Percentiles rank a stretch among this genome's conserved stretches.
Conservation (phyloP, 805 yeast genomes). For the Ogataea philodendri region DNA sequence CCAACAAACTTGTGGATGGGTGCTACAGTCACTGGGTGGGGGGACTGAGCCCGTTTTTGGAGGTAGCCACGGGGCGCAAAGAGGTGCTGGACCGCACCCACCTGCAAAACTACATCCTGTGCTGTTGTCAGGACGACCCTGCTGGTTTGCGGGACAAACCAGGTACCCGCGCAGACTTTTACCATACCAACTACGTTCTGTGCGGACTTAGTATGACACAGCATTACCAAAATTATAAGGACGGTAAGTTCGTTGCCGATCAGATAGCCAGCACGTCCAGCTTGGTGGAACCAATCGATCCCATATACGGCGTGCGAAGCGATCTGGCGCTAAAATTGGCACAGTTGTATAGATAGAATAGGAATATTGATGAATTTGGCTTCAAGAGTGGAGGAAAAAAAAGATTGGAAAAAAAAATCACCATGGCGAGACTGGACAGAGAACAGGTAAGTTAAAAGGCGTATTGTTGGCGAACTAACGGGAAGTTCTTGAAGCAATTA, state of each 20-base stretch:
- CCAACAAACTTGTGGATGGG: conserved; percentile 92
- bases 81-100: conserved; percentile 51
- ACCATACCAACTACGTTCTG: conserved; percentile 85
- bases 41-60: conserved; percentile 64
- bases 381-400: conserved; percentile 4
- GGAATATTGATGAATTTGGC: too few species aligned
- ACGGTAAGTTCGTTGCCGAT: conserved; percentile 29
- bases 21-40: conserved; percentile 98
- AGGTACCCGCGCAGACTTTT: conserved; percentile 72
- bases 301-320: conserved; percentile 57
- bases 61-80: conserved; percentile 40
- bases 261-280: conserved; percentile 21
- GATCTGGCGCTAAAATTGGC: conserved; percentile 28
- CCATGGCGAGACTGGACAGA: conserved; percentile 23
- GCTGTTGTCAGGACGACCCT: conserved; percentile 66
- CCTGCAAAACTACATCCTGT: conserved; percentile 62
- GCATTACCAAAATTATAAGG: conserved; percentile 36
- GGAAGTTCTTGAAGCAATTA: conserved; percentile 29
- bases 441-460: conserved; percentile 25
- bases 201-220: conserved; percentile 70
- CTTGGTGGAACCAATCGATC: conserved; percentile 54
- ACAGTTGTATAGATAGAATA: conserved; percentile 11
- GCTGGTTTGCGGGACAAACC: conserved; percentile 87
- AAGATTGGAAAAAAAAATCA: too few species aligned
- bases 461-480: conserved; percentile 7